Conservation (phyloP, 2,329 filamentous ascomycete species). For the Hypoxylon rubiginosum region DNA sequence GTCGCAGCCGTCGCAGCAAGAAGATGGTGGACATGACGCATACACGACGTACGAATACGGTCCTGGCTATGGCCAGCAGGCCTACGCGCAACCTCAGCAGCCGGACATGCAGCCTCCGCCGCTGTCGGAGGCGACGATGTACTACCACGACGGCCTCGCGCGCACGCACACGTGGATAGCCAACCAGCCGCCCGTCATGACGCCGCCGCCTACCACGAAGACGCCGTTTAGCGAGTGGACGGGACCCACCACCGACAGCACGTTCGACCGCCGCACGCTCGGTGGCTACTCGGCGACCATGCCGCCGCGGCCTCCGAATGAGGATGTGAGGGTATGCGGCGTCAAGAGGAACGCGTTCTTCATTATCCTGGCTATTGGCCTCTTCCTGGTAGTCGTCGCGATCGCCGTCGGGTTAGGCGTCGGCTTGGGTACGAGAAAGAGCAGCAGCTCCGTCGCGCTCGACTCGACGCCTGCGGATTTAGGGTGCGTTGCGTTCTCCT, state of each 20-base stretch:
- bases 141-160: slow-evolving; percentile 25
- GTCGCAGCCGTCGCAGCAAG: slow-evolving; percentile 11
- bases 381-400: slow-evolving; percentile 50
- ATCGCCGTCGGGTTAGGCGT: slow-evolving; percentile 53
- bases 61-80: slow-evolving; percentile 12
- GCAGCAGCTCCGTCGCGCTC: background rate
- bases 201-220: slow-evolving; percentile 38
- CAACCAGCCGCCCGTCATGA: slow-evolving; percentile 32
- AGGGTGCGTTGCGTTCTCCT: slow-evolving; percentile 27
- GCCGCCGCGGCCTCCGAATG: slow-evolving; percentile 20
- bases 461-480: slow-evolving; percentile 1
- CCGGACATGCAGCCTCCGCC: slow-evolving; percentile 13
- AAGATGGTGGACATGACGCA: slow-evolving; percentile 21
- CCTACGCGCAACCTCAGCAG: slow-evolving; percentile 13
- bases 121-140: slow-evolving; percentile 2
- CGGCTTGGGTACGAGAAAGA: slow-evolving; percentile 47
- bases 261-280: slow-evolving; percentile 28
- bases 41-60: slow-evolving; percentile 14
- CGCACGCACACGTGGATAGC: slow-evolving; percentile 42
- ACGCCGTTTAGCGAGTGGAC: slow-evolving; percentile 38
- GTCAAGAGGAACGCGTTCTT: slow-evolving; percentile 49
- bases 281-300: slow-evolving; percentile 16
- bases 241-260: slow-evolving; percentile 14
- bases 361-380: slow-evolving; percentile 48
- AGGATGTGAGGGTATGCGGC: slow-evolving; percentile 47